Conservation (phyloP, 495 filamentous ascomycete species). For the Tuber magnatum region DNA sequence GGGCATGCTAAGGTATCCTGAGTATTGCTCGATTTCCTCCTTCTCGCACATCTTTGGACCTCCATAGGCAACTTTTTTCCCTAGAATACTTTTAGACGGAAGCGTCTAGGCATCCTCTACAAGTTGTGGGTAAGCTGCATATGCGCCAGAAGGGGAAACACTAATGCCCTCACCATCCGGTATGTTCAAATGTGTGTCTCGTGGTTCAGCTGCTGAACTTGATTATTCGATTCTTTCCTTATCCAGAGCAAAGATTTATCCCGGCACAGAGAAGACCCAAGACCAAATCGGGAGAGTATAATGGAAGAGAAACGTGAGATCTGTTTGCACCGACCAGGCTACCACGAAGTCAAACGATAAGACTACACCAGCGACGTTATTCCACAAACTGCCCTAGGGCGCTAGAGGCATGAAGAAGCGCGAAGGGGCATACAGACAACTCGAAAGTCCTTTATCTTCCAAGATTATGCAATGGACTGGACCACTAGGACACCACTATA, state of each 20-base stretch:
- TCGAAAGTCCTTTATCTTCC: not conserved
- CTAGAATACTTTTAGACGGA: constrained; percentile 7
- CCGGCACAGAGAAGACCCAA: not conserved
- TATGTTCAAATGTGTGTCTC: not conserved
- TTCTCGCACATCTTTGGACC: constrained; percentile 16
- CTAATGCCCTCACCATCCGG: not conserved
- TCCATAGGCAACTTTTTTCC: constrained; percentile 5
- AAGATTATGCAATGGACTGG: not conserved
- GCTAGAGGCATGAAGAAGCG: not conserved
- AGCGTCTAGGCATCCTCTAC: constrained; percentile 2
- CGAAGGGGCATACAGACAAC: not conserved
- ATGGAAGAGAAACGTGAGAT: not conserved
- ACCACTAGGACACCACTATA: not conserved
- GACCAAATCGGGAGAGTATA: not conserved
- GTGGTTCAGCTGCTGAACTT: too few species aligned
- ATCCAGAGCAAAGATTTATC: not conserved
- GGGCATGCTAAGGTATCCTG: constrained; percentile 12
- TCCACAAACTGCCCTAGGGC: not conserved
- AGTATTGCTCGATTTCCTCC: constrained; percentile 9
- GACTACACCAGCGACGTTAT: not conserved
- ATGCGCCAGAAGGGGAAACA: not conserved
- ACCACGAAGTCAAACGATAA: too few species aligned
- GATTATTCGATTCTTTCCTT: not conserved
- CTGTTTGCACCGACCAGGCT: too few species aligned
- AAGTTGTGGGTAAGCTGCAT: not conserved